Base-by-base conservation (phyloP, 352 stramenopile genomes). In the Pythium coloratum region DNA sequence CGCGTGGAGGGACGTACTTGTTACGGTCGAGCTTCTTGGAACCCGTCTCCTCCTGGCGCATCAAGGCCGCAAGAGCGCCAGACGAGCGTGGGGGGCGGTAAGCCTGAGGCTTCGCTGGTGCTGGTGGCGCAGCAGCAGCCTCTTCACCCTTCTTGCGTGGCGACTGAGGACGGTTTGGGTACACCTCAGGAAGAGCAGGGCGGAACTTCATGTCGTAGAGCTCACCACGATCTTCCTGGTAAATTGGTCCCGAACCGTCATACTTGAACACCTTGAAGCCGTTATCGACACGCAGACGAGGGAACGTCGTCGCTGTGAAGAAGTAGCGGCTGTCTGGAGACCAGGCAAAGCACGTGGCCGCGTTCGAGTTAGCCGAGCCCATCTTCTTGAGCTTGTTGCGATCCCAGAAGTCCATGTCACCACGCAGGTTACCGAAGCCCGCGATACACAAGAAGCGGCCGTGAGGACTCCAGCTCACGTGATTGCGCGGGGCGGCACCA, bases 241-340 rank as follows among this genome's bases (percentile, higher is more conserved):
- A 74, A 69, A 98, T 89, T 20, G 91, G 91, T 12, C 91, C 92
- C 13, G 76, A 78, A 47, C 97, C 97, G 76, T 99, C 96, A 78
- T 99, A 99, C 55, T 88, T 87, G 80, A 98, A 99, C 5, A 99
- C 67, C 72, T 97, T 94, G 30, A 99, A 94, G 56, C 95, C 94
- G 75, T 99, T 99, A 76, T 99, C 97, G 10, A 99, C 97, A 81
- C 98, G 98, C 83, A 99, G 97, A 49, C 97, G 89, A n/a, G 97
- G 97, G 64, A 97, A 98, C 20, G 94, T 98, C 24, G 97, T 99
- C 20, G 92, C 94, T 42, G 96, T 98, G 42, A 97, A 73, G 69
- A 99, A 99, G 76, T 96, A 97, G 49, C 95, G 83, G 47, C 87
- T 97, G 73, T 99, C 95, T 2, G 97, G 96, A 20, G 90, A 97